Evolutionary conservation across 2,329 filamentous ascomycete genomes (phyloP), one percentile per base, ranked within the genome.

Genomic region (Dactylonectria estremocensis): DNA sequence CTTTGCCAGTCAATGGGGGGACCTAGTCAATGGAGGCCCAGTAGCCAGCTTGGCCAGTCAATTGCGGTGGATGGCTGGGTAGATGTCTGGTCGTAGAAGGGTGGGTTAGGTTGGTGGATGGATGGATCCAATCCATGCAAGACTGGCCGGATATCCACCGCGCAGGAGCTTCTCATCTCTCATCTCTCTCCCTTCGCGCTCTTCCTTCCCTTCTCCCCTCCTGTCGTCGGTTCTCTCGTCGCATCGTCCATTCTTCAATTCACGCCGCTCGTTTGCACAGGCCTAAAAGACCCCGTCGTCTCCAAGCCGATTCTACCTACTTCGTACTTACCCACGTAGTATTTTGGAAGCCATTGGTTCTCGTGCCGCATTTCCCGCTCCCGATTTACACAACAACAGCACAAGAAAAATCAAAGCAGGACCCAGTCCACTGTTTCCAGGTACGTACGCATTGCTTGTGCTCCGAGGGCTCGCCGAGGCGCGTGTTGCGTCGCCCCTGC

Each of bases 211-310:
- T 73, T 71, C 67, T 71, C 72, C 69, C 72, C 72, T 72, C 66
- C 72, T 69, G 67, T 76, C 70, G 76, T 76, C 72, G 67, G 68
- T 76, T 69, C 69, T 69, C 53, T 73, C 70, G 54, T 74, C 73
- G 68, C 69, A 69, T 74, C 72, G 70, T 77, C 71, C 74, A 64
- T 68, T 69, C 72, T 70, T 82, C 75, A 71, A 76, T 82, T 81
- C 78, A 72, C 69, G 78, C 77, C 80, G 68, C 77, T 82, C 80
- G 80, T 81, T 82, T 79, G 76, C 76, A 73, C 74, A 76, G 72
- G 75, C 76, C 69, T 61, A 71, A 68, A 74, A 77, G 77, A 78
- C 75, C 63, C 63, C 68, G 69, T 76, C 69, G 28, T 75, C 67
- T 70, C 61, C 64, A 66, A 68, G 71, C 67, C 74, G 61, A 69